phyloP scores from a whole-genome alignment of 495 filamentous ascomycete species.

The Gamarada debralockiae region DNA sequence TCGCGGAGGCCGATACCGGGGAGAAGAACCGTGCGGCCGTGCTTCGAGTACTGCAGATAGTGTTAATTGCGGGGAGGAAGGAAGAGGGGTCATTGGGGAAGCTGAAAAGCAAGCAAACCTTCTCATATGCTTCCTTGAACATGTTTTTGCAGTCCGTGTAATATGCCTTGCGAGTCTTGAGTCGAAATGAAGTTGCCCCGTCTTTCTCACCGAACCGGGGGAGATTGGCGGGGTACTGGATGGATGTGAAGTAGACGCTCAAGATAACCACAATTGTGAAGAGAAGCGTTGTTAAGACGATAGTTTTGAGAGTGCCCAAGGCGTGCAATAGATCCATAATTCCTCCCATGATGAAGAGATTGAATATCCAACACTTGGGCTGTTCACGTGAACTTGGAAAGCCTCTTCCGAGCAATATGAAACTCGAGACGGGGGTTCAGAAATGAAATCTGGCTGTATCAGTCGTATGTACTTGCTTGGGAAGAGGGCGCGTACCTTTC shows the following conservation, averaged over 20 bases:
- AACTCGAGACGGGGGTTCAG: no score
- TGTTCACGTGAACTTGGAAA: no score
- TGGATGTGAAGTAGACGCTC: background rate
- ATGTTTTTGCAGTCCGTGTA: conserved; percentile 20
- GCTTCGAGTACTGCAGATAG: conserved; percentile 31
- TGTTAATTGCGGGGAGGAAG: no score
- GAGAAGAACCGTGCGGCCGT: conserved; percentile 30
- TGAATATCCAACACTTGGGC: no score
- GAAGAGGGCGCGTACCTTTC: no score
- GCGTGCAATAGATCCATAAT: no score
- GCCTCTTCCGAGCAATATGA: no score
- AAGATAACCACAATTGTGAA: background rate
- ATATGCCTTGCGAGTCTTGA: conserved; percentile 19
- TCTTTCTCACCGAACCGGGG: conserved; percentile 21
- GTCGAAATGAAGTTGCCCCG: conserved; percentile 22
- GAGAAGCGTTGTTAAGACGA: background rate
- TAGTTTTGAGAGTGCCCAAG: conserved; percentile 21
- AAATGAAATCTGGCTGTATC: no score
- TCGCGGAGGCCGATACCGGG: conserved; percentile 31
- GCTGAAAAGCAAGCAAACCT: conserved; percentile 3
- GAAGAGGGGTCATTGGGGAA: no score
- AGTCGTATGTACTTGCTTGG: no score
- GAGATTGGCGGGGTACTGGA: conserved; percentile 19
- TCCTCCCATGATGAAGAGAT: no score
- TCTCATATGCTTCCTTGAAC: conserved; percentile 27